These are phyloP conservation scores for Zygnema cylindricum DNA, from an alignment of 139 green algal genomes.

Conservation along the genomic window DNA sequence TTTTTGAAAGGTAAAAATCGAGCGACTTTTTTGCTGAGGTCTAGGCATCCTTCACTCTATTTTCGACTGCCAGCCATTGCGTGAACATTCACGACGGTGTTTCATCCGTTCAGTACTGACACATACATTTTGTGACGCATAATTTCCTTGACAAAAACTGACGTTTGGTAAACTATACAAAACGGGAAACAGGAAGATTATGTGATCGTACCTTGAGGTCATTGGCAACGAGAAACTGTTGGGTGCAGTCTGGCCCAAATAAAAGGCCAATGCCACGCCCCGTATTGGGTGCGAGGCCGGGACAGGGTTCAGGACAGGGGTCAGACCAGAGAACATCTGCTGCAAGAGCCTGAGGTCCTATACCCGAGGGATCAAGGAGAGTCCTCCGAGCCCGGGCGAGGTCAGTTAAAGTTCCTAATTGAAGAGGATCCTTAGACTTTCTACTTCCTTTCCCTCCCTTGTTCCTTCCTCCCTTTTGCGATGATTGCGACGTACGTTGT, in stretches of 20 bases:
- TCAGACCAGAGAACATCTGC: constrained; percentile 93
- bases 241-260: constrained; percentile 86
- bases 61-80: too few species aligned
- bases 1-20: too few species aligned
- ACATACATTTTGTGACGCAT: too few species aligned
- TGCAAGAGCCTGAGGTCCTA: background rate
- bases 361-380: constrained; percentile 45
- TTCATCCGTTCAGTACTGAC: too few species aligned
- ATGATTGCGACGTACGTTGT: constrained; percentile 8
- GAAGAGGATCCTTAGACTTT: constrained; percentile 2
- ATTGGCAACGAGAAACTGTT: constrained; percentile 55
- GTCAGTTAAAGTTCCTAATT: constrained; percentile 76
- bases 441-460: background rate
- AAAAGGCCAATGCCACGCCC: constrained; percentile 84
- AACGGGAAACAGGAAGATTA: background rate
- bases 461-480: background rate
- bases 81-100: too few species aligned
- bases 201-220: constrained; percentile 37
- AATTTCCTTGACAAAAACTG: too few species aligned
- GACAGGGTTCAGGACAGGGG: constrained; percentile 64
- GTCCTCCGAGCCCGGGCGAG: constrained; percentile 77
- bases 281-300: constrained; percentile 79
- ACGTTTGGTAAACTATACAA: too few species aligned
- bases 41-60: too few species aligned
- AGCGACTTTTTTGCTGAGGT: too few species aligned